Percentiles rank a stretch among this genome's conserved stretches.
These are phyloP conservation scores for Rhizopus sp. DNA, from an alignment of 371 early-diverging fungal genomes.

Conservation along the genomic window DNA sequence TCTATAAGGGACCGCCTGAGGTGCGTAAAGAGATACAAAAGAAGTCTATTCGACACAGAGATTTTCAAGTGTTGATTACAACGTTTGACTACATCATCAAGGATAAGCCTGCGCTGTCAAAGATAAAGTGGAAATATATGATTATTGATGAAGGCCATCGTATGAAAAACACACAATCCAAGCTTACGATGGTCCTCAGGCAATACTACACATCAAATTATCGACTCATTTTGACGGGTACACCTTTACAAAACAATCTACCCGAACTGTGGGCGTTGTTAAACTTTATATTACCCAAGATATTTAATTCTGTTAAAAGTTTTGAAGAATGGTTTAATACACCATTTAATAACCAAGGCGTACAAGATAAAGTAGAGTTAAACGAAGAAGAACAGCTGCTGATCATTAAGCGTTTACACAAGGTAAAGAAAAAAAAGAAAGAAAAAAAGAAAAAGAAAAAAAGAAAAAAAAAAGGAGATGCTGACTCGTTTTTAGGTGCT, in stretches of 20 bases:
- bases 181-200: constrained; percentile 81
- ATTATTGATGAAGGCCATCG: constrained; percentile 99
- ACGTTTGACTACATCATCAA: constrained; percentile 98
- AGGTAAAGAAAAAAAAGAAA: constrained; percentile 55
- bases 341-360: constrained; percentile 86
- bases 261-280: constrained; percentile 98
- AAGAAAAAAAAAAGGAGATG: neutral
- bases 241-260: constrained; percentile 99
- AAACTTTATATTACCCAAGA: constrained; percentile 96
- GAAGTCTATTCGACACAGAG: constrained; percentile 66
- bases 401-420: constrained; percentile 96
- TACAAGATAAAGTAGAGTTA: constrained; percentile 85
- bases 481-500: constrained; percentile 55
- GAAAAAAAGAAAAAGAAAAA: too few species aligned
- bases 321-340: constrained; percentile 99
- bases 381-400: constrained; percentile 98
- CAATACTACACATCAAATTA: constrained; percentile 86
- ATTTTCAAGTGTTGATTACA: constrained; percentile 95
- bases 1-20: constrained; percentile 87
- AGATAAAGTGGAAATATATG: constrained; percentile 93
- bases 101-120: constrained; percentile 81
- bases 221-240: constrained; percentile 97
- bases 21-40: constrained; percentile 74
- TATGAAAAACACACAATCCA: constrained; percentile 95
- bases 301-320: constrained; percentile 92